These are phyloP conservation scores for Cutaneotrichosporon cyanovorans DNA, from an alignment of 1,284 basidiomycete species.

Conservation along the genomic window DNA sequence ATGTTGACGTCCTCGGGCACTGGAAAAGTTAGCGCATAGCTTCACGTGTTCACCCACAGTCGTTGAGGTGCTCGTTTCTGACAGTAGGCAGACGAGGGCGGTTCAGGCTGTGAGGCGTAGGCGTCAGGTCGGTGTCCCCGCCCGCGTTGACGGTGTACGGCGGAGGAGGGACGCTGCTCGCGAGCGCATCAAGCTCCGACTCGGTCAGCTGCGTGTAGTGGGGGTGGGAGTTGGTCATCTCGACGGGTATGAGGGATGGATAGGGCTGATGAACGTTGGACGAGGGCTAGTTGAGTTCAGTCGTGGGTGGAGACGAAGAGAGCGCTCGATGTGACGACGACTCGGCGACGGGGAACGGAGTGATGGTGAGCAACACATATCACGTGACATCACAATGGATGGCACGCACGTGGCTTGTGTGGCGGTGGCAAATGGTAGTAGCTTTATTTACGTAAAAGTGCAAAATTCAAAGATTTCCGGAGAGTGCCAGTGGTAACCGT, in stretches of 20 bases:
- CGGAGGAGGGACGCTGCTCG: slow-evolving; percentile 28
- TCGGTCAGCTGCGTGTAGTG: slow-evolving; percentile 5
- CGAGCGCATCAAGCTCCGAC: slow-evolving; percentile 22
- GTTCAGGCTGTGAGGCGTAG: slow-evolving; percentile 32
- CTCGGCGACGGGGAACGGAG: not conserved
- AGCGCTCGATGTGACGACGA: not conserved
- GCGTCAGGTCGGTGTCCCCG: slow-evolving; percentile 28
- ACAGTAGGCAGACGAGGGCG: slow-evolving; percentile 36
- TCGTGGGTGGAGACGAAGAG: too few species aligned
- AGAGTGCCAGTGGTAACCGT: too few species aligned
- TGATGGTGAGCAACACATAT: too few species aligned
- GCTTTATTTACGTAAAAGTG: slow-evolving; percentile 1
- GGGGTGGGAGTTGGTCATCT: not conserved
- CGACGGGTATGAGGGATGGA: not conserved
- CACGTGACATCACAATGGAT: too few species aligned
- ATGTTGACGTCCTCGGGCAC: slow-evolving; percentile 39
- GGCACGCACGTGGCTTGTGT: too few species aligned
- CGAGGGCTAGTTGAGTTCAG: not conserved
- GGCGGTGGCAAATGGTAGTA: too few species aligned
- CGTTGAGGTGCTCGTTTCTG: slow-evolving; percentile 29
- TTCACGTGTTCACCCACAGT: slow-evolving; percentile 19
- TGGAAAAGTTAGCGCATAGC: slow-evolving; percentile 5
- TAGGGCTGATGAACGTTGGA: not conserved
- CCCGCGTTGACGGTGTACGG: slow-evolving; percentile 27
- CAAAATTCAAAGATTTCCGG: not conserved